Percentiles rank a stretch among this genome's conserved stretches.
Evolutionary conservation across 108 stramenopile species (phyloP).

Genomic region (Nitzschia palea): DNA sequence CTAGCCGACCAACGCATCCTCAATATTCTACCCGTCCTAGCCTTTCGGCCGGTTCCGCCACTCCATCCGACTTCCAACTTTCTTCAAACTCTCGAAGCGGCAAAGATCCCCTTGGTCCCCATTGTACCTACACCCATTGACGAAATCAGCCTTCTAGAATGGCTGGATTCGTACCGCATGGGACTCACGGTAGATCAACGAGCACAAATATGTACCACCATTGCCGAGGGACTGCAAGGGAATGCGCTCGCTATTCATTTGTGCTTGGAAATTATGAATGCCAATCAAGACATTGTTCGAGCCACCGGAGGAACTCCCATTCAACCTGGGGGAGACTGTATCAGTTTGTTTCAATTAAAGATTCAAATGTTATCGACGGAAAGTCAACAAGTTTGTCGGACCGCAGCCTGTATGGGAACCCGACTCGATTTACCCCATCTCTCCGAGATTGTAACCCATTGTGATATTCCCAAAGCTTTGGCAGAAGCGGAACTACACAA

Average conservation of each 20-base stretch:
- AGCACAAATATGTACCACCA: background rate
- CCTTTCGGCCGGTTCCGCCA: constrained; percentile 2
- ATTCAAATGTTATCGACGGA: background rate
- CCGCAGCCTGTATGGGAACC: constrained; percentile 5
- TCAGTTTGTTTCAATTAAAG: background rate
- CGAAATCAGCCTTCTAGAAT: background rate
- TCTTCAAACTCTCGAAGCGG: background rate
- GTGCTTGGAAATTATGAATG: constrained; percentile 1
- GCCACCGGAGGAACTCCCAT: constrained; percentile 1
- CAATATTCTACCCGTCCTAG: background rate
- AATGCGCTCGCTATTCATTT: constrained; percentile 4
- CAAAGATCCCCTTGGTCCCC: background rate
- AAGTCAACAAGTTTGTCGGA: background rate
- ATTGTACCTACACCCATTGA: constrained; percentile 4
- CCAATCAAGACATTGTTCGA: background rate
- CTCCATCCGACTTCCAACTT: constrained; percentile 8
- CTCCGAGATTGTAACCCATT: background rate
- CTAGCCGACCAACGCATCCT: background rate
- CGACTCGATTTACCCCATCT: background rate
- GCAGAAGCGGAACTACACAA: background rate
- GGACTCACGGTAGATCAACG: background rate
- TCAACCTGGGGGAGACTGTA: background rate
- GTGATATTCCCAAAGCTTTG: background rate
- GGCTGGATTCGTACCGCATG: background rate
- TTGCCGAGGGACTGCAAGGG: background rate